Conservation (phyloP, 202 grass and related monocot genomes). For the Eragrostis tef region DNA sequence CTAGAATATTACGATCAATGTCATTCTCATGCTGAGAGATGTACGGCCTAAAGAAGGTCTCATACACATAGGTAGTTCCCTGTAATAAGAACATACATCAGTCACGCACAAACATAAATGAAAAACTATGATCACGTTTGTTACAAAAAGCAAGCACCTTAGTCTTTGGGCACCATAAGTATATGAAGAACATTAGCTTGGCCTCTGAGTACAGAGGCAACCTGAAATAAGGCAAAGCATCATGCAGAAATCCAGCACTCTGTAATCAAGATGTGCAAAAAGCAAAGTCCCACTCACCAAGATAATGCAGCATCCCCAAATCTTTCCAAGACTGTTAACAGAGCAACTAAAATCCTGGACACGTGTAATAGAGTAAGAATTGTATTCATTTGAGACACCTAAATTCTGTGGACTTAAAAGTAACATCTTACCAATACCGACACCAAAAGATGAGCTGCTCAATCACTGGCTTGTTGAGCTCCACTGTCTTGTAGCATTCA, state of each 20-base stretch:
- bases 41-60: constrained; percentile 75
- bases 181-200: constrained; percentile 70
- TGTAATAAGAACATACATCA: constrained; percentile 35
- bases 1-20: constrained; percentile 70
- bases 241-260: not conserved
- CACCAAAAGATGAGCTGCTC: constrained; percentile 86
- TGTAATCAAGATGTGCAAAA: not conserved
- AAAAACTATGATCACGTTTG: constrained; percentile 37
- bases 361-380: not conserved
- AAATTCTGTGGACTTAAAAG: not conserved
- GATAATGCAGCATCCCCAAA: constrained; percentile 71
- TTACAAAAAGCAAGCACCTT: constrained; percentile 50
- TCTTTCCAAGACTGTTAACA: constrained; percentile 72
- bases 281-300: constrained; percentile 52
- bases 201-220: constrained; percentile 76
- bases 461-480: constrained; percentile 81
- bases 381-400: not conserved
- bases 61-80: constrained; percentile 79
- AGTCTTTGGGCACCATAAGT: constrained; percentile 84
- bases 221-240: constrained; percentile 45
- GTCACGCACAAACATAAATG: not conserved
- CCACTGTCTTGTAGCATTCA: constrained; percentile 78
- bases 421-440: constrained; percentile 68
- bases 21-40: constrained; percentile 74
- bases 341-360: constrained; percentile 80